Evolutionary conservation across 1,284 basidiomycete species (phyloP), one percentile per base, ranked within the genome.

Genomic region (Meira nashicola): DNA sequence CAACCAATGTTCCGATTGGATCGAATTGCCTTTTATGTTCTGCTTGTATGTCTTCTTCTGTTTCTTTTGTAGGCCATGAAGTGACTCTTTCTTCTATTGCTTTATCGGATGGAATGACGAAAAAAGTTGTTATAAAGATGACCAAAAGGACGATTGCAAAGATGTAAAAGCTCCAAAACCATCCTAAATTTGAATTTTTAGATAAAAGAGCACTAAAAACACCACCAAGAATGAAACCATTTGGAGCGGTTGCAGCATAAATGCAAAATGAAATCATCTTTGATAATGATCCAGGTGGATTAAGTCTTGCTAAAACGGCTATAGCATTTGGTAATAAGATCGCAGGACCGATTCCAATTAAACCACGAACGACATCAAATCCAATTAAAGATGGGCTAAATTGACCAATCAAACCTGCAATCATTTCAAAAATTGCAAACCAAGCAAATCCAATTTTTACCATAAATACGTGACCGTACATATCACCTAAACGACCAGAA

Each of bases 331-430:
- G 70, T 6, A 70, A 56, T 40, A 71, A 39, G 5, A 73, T 48
- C 1, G 72, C 68, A 25, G 61, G 65, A 9, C 63, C 70, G 0
- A 69, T n/a, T 6, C 72, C 70, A 21, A 68, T 63, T 41, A 74
- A 59, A 5, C 61, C 70, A n/a, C 72, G 61, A 41, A 60, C 68
- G 14, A 74, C 55, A 39, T 72, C 70, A 38, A 72, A 74, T 43
- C 65, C 62, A 49, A 74, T 60, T 53, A 60, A 54, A n/a, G 63
- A 66, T 8, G 53, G 23, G 1, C 64, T 59, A 43, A 65, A 68
- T 5, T 57, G 55, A 19, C 33, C 33, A n/a, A 59, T 55, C 1
- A 74, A 58, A 0, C 70, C 71, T 7, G 67, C 56, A 17, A 68
- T 28, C 0, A 73, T 50, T 2, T 67, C 61, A 51, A 60, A 68